phyloP scores from a whole-genome alignment of 352 stramenopile genomes.

The Pythium scleroteichum region DNA sequence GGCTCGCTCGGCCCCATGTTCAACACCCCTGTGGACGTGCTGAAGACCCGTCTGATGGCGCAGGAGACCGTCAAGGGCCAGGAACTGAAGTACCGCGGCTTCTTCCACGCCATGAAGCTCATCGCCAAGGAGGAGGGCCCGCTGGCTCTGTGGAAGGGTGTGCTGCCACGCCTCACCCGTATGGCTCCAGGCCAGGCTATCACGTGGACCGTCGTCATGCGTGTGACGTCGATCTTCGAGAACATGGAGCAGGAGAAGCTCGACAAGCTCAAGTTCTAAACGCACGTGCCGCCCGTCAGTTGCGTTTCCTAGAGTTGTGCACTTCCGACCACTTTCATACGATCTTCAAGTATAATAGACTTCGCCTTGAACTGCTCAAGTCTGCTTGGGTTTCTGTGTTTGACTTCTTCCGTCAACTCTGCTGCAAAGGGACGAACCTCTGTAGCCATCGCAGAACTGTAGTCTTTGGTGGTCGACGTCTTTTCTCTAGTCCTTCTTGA shows the following conservation, averaged over 20 bases:
- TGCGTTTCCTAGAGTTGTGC: conserved; percentile 5
- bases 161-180: conserved; percentile 93
- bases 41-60: conserved; percentile 94
- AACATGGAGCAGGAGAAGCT: conserved; percentile 71
- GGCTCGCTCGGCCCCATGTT: conserved; percentile 85
- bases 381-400: not conserved
- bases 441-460: too few species aligned
- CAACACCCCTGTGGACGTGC: conserved; percentile 92
- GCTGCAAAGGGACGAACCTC: not conserved
- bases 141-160: conserved; percentile 95
- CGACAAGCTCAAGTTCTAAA: conserved; percentile 74
- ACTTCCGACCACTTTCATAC: not conserved
- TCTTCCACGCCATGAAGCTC: conserved; percentile 91
- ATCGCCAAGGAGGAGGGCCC: conserved; percentile 95
- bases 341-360: conserved; percentile 25
- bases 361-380: not conserved
- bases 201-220: conserved; percentile 93
- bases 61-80: conserved; percentile 89
- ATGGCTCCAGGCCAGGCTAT: conserved; percentile 98
- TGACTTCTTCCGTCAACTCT: not conserved
- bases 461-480: too few species aligned
- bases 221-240: conserved; percentile 87
- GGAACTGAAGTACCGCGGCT: conserved; percentile 95
- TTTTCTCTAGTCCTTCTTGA: too few species aligned
- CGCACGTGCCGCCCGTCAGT: not conserved